A percentile compares a stretch with the other conserved stretches of the same genome.
These are phyloP conservation scores for Colletotrichum tanaceti DNA, from an alignment of 2,329 filamentous ascomycete genomes.

Conservation along the genomic window DNA sequence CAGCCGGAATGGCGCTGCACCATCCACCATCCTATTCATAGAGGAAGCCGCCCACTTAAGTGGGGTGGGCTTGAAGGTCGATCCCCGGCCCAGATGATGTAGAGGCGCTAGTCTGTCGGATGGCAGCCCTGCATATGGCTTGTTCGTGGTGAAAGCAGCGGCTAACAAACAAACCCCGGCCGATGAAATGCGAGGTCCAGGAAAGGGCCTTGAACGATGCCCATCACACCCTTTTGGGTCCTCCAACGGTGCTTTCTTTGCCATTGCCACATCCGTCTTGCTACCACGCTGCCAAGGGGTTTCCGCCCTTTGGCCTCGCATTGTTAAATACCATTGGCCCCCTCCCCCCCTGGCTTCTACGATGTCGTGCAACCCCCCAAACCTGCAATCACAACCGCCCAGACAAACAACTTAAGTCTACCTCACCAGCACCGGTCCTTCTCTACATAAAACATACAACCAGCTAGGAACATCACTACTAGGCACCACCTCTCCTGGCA, in stretches of 20 bases:
- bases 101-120: background rate
- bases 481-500: background rate
- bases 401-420: background rate
- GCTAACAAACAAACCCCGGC: conserved; percentile 1
- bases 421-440: background rate
- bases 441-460: background rate
- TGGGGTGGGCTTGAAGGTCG: conserved; percentile 10
- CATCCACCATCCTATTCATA: background rate
- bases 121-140: background rate
- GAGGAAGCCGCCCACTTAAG: conserved; percentile 10
- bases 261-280: conserved; percentile 26
- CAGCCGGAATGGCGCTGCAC: conserved; percentile 13
- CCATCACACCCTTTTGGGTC: conserved; percentile 25
- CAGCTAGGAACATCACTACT: background rate
- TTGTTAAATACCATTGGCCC: conserved; percentile 28
- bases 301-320: background rate
- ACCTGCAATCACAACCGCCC: background rate
- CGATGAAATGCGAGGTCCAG: conserved; percentile 22
- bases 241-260: conserved; percentile 35
- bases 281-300: background rate
- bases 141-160: conserved; percentile 9
- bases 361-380: background rate
- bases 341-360: conserved; percentile 11
- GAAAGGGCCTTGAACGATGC: conserved; percentile 19
- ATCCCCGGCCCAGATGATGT: conserved; percentile 3